Conservation (phyloP, 176 grass and related monocot genomes). For the Carex kokanica region DNA sequence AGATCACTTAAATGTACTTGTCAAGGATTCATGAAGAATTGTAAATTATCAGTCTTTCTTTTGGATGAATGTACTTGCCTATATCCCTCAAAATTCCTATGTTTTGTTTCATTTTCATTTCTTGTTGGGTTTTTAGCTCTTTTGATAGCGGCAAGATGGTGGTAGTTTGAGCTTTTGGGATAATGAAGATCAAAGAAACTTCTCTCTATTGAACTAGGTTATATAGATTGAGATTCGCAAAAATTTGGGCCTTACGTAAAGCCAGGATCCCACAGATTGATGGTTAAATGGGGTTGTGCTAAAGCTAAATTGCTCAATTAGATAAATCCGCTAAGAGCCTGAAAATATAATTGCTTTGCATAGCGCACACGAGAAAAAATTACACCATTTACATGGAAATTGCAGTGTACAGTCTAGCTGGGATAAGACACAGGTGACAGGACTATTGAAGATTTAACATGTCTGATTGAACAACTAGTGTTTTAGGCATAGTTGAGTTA, state of each 20-base stretch:
- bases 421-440: neutral
- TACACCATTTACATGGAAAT: neutral
- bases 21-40: neutral
- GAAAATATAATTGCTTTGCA: neutral
- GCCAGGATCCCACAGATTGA: neutral
- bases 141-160: neutral
- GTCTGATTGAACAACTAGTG: neutral
- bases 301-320: neutral
- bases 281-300: neutral
- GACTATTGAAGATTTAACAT: slow-evolving; percentile 14
- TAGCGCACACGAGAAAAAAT: neutral
- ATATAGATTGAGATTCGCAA: neutral
- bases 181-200: neutral
- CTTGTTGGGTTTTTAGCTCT: neutral
- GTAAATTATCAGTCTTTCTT: neutral
- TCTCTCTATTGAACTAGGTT: neutral
- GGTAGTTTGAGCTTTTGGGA: neutral
- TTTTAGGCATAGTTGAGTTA: neutral
- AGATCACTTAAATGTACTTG: neutral
- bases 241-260: neutral
- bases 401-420: neutral
- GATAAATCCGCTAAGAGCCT: neutral
- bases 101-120: neutral
- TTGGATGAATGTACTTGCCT: neutral
- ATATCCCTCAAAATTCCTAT: neutral